These are phyloP conservation scores for Cytospora schulzeri DNA, from an alignment of 2,329 filamentous ascomycete genomes.

Conservation along the genomic window DNA sequence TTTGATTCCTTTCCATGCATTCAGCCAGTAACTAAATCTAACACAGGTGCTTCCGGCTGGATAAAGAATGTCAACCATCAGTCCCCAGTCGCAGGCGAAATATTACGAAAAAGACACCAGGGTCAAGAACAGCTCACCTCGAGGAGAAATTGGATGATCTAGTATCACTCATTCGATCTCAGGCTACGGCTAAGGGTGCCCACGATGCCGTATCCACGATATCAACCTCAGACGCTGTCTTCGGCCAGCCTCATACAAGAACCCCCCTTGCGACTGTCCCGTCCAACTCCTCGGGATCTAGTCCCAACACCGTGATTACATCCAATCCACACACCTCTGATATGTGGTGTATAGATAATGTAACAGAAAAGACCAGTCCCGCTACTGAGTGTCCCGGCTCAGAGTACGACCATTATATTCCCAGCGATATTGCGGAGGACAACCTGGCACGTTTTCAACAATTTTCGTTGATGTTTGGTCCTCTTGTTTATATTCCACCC, in stretches of 20 bases:
- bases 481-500: constrained; percentile 45
- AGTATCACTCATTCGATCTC: constrained; percentile 45
- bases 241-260: not conserved
- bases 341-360: not conserved
- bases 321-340: not conserved
- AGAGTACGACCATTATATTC: constrained; percentile 11
- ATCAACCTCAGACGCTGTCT: not conserved
- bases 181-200: constrained; percentile 13
- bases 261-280: constrained; percentile 7
- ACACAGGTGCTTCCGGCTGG: constrained; percentile 46
- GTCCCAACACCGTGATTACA: constrained; percentile 6
- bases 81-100: constrained; percentile 44
- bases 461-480: constrained; percentile 45
- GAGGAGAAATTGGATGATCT: constrained; percentile 54
- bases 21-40: not conserved
- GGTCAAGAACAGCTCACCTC: constrained; percentile 45
- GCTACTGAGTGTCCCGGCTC: not conserved
- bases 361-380: constrained; percentile 6
- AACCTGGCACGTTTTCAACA: constrained; percentile 44
- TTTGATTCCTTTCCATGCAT: not conserved
- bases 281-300: constrained; percentile 20
- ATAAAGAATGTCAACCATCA: constrained; percentile 51
- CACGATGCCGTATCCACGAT: not conserved
- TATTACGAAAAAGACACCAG: constrained; percentile 36
- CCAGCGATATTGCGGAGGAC: constrained; percentile 40